phyloP scores from a whole-genome alignment of 192 early-diverging fungal genomes.

The Coemansia sp. region DNA sequence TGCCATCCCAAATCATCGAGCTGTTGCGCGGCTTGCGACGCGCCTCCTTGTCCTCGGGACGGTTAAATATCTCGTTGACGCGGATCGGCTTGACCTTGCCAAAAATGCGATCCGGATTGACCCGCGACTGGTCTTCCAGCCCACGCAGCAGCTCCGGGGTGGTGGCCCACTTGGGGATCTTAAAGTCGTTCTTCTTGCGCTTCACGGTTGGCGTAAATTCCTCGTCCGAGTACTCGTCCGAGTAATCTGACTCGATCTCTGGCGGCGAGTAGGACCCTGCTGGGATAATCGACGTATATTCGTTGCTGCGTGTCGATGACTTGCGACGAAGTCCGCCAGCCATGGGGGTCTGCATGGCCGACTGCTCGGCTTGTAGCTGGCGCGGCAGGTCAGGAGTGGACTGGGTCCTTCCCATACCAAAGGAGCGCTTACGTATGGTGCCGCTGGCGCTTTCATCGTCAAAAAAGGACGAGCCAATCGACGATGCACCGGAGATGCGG shows the following conservation, averaged over 20 bases:
- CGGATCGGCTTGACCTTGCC: conserved; percentile 45
- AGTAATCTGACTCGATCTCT: conserved; percentile 49
- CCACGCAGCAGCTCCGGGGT: conserved; percentile 50
- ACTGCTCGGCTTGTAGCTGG: conserved; percentile 11
- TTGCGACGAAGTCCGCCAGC: conserved; percentile 6
- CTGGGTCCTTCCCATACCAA: conserved; percentile 21
- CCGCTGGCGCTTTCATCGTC: conserved; percentile 24
- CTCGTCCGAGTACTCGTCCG: conserved; percentile 51
- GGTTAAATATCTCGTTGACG: conserved; percentile 51
- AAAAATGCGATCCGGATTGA: conserved; percentile 54
- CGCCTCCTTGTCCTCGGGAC: conserved; percentile 11
- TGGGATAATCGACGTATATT: conserved; percentile 47
- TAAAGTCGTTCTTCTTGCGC: conserved; percentile 47
- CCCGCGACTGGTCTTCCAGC: conserved; percentile 30
- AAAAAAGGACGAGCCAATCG: conserved; percentile 49
- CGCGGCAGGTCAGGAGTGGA: conserved; percentile 32
- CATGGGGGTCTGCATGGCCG: conserved; percentile 3
- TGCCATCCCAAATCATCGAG: conserved; percentile 54
- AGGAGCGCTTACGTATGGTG: conserved; percentile 3
- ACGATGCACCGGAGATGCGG: conserved; percentile 35
- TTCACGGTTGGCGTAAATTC: conserved; percentile 46
- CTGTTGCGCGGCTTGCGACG: conserved; percentile 46
- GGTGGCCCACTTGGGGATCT: conserved; percentile 49
- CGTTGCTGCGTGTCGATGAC: conserved; percentile 17
- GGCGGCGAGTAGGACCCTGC: conserved; percentile 39